Conservation (phyloP, 192 early-diverging fungal genomes). For the Coemansia sp. region DNA sequence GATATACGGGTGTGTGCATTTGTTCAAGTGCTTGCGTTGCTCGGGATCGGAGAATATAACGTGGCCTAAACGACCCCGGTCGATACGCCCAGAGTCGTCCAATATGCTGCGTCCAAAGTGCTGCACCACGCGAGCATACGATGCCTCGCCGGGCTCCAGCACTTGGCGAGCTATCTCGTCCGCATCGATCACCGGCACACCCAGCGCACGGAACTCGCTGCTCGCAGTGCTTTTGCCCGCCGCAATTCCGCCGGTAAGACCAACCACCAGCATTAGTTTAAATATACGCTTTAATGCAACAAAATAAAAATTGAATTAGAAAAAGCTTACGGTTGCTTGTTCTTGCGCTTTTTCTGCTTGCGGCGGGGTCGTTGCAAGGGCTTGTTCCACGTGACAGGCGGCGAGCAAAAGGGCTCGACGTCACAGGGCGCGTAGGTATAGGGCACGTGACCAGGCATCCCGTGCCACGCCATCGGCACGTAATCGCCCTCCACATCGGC, state of each 20-base stretch:
- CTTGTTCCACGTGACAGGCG: constrained; percentile 9
- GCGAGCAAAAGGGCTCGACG: constrained; percentile 5
- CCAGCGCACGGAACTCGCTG: constrained; percentile 55
- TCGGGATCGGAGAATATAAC: constrained; percentile 77
- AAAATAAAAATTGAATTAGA: background rate
- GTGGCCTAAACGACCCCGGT: constrained; percentile 74
- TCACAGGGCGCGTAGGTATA: constrained; percentile 47
- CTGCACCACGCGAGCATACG: constrained; percentile 69
- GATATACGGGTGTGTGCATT: constrained; percentile 85
- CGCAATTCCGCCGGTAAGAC: constrained; percentile 95
- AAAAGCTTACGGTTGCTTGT: background rate
- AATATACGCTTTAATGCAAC: background rate
- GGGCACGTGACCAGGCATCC: constrained; percentile 28
- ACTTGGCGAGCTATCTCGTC: constrained; percentile 87
- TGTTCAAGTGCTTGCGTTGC: constrained; percentile 74
- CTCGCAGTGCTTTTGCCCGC: constrained; percentile 89
- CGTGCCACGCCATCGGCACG: constrained; percentile 43
- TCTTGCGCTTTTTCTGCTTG: constrained; percentile 4
- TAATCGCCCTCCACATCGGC: constrained; percentile 37
- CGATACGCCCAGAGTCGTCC: constrained; percentile 56
- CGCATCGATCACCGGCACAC: constrained; percentile 84
- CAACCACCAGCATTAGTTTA: constrained; percentile 72
- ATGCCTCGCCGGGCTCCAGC: constrained; percentile 72
- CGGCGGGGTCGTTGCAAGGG: background rate
- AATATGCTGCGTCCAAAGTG: constrained; percentile 76